Base-by-base conservation (phyloP, 1,284 basidiomycete species). In the Pholiota adiposa region DNA sequence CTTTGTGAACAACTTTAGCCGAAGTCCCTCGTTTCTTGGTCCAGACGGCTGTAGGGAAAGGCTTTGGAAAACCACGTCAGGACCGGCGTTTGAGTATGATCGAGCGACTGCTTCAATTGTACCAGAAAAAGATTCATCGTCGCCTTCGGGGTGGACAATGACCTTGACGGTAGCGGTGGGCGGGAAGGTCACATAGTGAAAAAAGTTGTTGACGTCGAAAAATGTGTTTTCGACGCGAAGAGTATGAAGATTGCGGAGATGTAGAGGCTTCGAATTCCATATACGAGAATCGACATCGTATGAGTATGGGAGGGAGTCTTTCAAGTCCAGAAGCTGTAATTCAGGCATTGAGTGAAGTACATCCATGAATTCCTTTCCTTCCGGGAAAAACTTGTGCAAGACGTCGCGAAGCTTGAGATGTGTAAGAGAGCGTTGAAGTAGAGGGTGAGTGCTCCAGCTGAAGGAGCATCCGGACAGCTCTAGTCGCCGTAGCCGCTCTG, bases 351-450 rank as follows among this genome's bases (percentile, higher is more conserved):
- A 18, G 11, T 44, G 18, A 4, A 63, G 49, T 3, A 50, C 49
- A 41, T 56, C 46, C 54, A 54, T 50, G 27, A 63, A 59, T 33
- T 49, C 43, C n/a, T 11, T 27, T 18, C 12, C 9, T 48, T 33
- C 65, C 53, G 58, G 59, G 34, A 31, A 11, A 5, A 11, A 4
- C 33, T 19, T 14, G 2, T 2, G n/a, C 41, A 53, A 21, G 43
- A 53, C 44, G 11, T 50, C 5, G 11, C 61, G 58, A 5, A 73
- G 60, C 31, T 64, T 68, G 19, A 75, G 61, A 43, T 63, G 55
- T 23, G 66, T 72, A 19, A 75, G 69, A 27, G 64, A 62, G 21
- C 51, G 52, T 12, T 69, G 62, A 11, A 72, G 50, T 6, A 62
- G 56, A 12, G 67, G 67, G 27, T 46, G 40, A 3, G 18, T 4